A percentile compares a stretch with the other conserved stretches of the same genome.
Evolutionary conservation across 192 early-diverging fungal genomes (phyloP).

Genomic region (Lobosporangium transversale): DNA sequence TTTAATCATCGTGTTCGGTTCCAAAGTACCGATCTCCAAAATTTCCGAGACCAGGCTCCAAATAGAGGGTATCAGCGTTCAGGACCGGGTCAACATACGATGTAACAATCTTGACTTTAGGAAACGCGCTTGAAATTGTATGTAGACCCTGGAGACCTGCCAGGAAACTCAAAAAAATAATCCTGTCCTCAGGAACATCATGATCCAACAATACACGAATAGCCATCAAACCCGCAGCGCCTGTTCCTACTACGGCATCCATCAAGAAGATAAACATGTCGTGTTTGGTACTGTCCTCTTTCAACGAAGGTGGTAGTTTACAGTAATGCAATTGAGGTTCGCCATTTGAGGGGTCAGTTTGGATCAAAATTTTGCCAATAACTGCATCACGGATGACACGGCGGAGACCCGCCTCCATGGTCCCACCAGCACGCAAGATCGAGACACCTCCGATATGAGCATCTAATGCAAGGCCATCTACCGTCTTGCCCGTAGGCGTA

Average conservation of each 20-base stretch:
- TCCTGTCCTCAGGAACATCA: constrained; percentile 83
- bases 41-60: constrained; percentile 88
- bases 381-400: constrained; percentile 82
- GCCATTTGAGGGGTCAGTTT: constrained; percentile 78
- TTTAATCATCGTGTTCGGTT: constrained; percentile 50
- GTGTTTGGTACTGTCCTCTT: background rate
- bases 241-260: constrained; percentile 92
- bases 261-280: constrained; percentile 48
- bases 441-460: constrained; percentile 75
- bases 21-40: constrained; percentile 82
- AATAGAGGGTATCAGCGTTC: constrained; percentile 69
- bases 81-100: constrained; percentile 82
- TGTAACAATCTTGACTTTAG: constrained; percentile 79
- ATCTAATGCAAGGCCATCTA: constrained; percentile 57
- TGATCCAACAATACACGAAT: constrained; percentile 94
- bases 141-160: constrained; percentile 82
- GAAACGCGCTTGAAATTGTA: constrained; percentile 85
- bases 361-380: constrained; percentile 92
- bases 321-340: constrained; percentile 92
- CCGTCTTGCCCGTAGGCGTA: constrained; percentile 69
- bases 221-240: constrained; percentile 96
- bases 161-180: constrained; percentile 87
- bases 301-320: constrained; percentile 72
- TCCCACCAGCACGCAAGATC: constrained; percentile 87
- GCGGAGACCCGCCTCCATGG: constrained; percentile 89